A percentile compares a stretch with the other conserved stretches of the same genome.
phyloP scores from a whole-genome alignment of 495 filamentous ascomycete genomes.

The Podospora tetraspora region DNA sequence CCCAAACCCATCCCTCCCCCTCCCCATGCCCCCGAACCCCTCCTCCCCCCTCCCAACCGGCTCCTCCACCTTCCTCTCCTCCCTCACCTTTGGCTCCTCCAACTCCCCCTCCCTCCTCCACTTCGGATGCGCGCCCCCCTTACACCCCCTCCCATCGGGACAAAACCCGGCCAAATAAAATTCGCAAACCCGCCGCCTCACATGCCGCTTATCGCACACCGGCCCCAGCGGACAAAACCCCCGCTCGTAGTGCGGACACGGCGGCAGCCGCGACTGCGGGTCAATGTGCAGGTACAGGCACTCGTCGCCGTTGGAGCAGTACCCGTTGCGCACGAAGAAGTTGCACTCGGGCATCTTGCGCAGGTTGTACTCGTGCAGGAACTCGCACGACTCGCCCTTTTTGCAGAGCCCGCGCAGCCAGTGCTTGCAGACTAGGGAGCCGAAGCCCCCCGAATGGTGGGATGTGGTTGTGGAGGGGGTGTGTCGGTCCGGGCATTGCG shows the following conservation, averaged over 20 bases:
- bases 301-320: constrained; percentile 94
- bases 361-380: constrained; percentile 96
- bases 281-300: constrained; percentile 94
- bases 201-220: constrained; percentile 78
- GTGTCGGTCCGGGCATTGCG: constrained; percentile 62
- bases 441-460: constrained; percentile 41
- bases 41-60: too few relatives aligned
- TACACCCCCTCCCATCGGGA: constrained; percentile 69
- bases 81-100: constrained; percentile 63
- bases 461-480: neutral
- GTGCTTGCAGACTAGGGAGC: constrained; percentile 91
- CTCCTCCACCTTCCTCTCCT: constrained; percentile 50
- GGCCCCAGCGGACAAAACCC: constrained; percentile 92
- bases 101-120: constrained; percentile 62
- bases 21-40: constrained; percentile 3
- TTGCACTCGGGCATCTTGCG: constrained; percentile 97
- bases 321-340: constrained; percentile 80
- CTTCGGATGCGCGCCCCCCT: constrained; percentile 71
- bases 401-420: constrained; percentile 97
- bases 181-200: constrained; percentile 67
- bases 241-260: constrained; percentile 91
- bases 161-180: constrained; percentile 94
- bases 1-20: constrained; percentile 1
- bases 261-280: constrained; percentile 69
- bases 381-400: constrained; percentile 92